Percentiles rank a stretch among this genome's conserved stretches.
These are phyloP conservation scores for Boletus tomentosulus DNA, from an alignment of 768 basidiomycete genomes.

Conservation along the genomic window DNA sequence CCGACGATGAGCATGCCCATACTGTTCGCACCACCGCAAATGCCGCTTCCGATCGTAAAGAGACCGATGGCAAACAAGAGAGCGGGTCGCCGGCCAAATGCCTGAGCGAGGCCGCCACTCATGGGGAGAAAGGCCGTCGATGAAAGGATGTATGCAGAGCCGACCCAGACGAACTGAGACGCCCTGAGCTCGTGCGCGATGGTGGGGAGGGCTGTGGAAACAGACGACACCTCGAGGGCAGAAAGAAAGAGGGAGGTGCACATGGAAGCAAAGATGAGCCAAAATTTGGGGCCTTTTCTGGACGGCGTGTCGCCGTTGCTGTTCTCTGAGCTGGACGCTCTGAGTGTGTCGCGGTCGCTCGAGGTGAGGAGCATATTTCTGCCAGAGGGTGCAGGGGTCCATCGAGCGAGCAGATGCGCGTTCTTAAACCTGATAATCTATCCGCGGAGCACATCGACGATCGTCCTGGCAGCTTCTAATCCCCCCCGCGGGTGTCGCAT, in stretches of 20 bases:
- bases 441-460: not conserved
- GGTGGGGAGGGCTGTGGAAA: constrained; percentile 32
- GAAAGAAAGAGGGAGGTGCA: constrained; percentile 24
- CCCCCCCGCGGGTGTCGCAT: not conserved
- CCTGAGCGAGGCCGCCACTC: constrained; percentile 29
- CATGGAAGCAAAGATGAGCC: constrained; percentile 28
- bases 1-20: constrained; percentile 23
- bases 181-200: constrained; percentile 28
- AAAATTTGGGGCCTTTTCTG: constrained; percentile 19
- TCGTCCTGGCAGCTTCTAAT: not conserved
- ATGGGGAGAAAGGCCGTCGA: constrained; percentile 37
- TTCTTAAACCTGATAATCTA: not conserved
- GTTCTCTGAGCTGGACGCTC: too few species aligned
- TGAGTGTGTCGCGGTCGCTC: too few species aligned
- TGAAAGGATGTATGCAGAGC: constrained; percentile 34
- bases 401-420: too few species aligned
- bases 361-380: too few species aligned
- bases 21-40: constrained; percentile 29
- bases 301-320: not conserved
- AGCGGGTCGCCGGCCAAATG: constrained; percentile 29
- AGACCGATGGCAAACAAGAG: constrained; percentile 22
- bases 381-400: not conserved
- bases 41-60: constrained; percentile 34
- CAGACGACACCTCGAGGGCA: constrained; percentile 25
- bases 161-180: constrained; percentile 36